Percentiles rank a stretch among this genome's conserved stretches.
Evolutionary conservation across 2,329 filamentous ascomycete genomes (phyloP).

Genomic region (Fusarium incarnatum): DNA sequence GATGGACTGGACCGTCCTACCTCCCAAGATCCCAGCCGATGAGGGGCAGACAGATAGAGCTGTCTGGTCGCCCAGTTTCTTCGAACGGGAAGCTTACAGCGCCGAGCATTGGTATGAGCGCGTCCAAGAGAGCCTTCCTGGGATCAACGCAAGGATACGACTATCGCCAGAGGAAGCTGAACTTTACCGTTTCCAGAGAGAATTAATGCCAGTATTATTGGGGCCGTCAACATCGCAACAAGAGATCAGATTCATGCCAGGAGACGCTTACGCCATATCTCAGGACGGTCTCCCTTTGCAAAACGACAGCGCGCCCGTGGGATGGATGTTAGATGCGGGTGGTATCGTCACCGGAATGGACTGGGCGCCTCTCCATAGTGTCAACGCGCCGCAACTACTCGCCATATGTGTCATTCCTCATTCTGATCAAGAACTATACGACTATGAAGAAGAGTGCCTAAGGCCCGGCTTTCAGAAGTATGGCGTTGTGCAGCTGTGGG

Average conservation of each 20-base stretch:
- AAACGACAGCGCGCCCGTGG: slow-evolving; percentile 49
- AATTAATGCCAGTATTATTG: slow-evolving; percentile 50
- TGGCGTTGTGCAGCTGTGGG: slow-evolving; percentile 66
- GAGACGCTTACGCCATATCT: slow-evolving; percentile 43
- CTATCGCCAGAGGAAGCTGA: slow-evolving; percentile 46
- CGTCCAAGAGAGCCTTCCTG: slow-evolving; percentile 34
- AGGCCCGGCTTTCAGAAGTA: slow-evolving; percentile 55
- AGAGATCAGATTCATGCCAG: slow-evolving; percentile 48
- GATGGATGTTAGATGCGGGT: slow-evolving; percentile 67
- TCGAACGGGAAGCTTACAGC: slow-evolving; percentile 50
- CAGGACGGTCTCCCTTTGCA: slow-evolving; percentile 49
- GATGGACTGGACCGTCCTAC: slow-evolving; percentile 55
- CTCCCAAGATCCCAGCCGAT: slow-evolving; percentile 49
- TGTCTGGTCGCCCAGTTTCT: slow-evolving; percentile 56
- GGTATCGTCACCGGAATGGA: slow-evolving; percentile 65
- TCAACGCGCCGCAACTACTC: slow-evolving; percentile 59
- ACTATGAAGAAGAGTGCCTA: slow-evolving; percentile 53
- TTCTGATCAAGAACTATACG: slow-evolving; percentile 60
- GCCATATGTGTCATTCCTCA: slow-evolving; percentile 64
- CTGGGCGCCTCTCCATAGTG: slow-evolving; percentile 60
- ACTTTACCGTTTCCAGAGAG: slow-evolving; percentile 46
- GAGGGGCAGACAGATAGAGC: slow-evolving; percentile 49
- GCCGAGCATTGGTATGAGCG: slow-evolving; percentile 48
- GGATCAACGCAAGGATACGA: slow-evolving; percentile 16
- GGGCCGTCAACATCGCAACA: slow-evolving; percentile 49